Base-by-base conservation (phyloP, 2,329 filamentous ascomycete species). In the Calonectria multiphialidica region DNA sequence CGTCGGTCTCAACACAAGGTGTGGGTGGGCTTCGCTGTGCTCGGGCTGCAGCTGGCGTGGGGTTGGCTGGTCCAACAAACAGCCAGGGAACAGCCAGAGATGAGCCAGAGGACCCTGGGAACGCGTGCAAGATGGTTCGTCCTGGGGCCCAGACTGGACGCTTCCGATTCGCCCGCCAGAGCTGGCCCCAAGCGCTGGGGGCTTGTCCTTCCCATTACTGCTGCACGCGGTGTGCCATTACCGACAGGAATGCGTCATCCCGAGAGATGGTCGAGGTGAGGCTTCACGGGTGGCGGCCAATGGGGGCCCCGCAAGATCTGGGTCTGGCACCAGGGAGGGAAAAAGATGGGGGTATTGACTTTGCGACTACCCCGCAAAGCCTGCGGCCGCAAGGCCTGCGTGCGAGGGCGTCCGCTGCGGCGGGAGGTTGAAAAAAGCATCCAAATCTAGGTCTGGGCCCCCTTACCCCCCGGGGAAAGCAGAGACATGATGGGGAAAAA, bases 201-300 rank as follows among this genome's bases (percentile, higher is more conserved):
- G 35, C 25, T 61, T 66, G 55, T 62, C 30, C 59, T 49, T 49
- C 35, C 35, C 35, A 37, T 10, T 15, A 59, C 50, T 72, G 66
- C 70, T 66, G 66, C 63, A 69, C 55, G 53, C 57, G 23, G 70
- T 33, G 63, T 59, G 45, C 67, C 66, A 77, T 78, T 79, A 79
- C 77, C 77, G 77, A 75, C 77, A 79, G 76, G 57, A 74, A 78
- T 79, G 77, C 77, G 77, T 79, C 77, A 79, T 79, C 77, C 77
- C 77, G 77, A 67, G 37, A 61, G 68, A 66, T 59, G 55, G 64
- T 72, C 71, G 67, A 74, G 74, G 61, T 63, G 73, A 73, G 73
- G 73, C 70, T 70, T 70, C 47, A 63, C 33, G 50, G 59, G 23
- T 61, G 67, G 47, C 59, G 64, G 37, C 66, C 70, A 72, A 71